These are phyloP conservation scores for Piper betle DNA, from an alignment of 164 flowering plant species.

Conservation along the genomic window DNA sequence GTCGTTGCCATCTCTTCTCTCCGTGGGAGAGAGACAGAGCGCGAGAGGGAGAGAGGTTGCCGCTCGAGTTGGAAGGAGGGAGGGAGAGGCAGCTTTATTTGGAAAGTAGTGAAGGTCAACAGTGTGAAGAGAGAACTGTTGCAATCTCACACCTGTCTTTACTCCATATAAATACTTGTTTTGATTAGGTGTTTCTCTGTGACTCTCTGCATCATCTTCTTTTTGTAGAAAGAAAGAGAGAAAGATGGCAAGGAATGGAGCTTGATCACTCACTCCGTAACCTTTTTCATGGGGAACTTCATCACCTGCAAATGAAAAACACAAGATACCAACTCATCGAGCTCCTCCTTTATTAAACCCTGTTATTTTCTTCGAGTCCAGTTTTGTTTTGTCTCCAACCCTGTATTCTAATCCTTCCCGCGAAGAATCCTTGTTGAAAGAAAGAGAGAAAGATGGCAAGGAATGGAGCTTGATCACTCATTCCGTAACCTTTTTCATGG, in stretches of 20 bases:
- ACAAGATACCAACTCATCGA: no score
- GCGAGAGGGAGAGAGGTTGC: not conserved
- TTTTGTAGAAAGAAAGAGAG: no score
- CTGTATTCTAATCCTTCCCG: no score
- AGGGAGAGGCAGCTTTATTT: not conserved
- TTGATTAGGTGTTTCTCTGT: no score
- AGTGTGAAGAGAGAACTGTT: not conserved
- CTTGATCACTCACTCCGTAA: not conserved
- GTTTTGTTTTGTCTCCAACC: no score
- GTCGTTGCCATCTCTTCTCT: not conserved
- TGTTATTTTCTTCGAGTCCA: no score
- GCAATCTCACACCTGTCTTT: conserved; percentile 17
- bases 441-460: not conserved
- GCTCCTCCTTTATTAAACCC: no score
- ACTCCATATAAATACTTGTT: conserved; percentile 2
- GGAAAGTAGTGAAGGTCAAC: not conserved
- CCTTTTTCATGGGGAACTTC: not conserved
- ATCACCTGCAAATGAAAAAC: no score
- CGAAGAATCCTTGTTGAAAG: no score
- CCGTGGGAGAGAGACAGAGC: not conserved
- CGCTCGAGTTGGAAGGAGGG: not conserved
- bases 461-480: not conserved
- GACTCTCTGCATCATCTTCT: no score
- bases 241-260: not conserved
- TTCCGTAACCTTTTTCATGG: not conserved